Base-by-base conservation (phyloP, 345 rosid genomes). In the Zanthoxylum bungeanum region DNA sequence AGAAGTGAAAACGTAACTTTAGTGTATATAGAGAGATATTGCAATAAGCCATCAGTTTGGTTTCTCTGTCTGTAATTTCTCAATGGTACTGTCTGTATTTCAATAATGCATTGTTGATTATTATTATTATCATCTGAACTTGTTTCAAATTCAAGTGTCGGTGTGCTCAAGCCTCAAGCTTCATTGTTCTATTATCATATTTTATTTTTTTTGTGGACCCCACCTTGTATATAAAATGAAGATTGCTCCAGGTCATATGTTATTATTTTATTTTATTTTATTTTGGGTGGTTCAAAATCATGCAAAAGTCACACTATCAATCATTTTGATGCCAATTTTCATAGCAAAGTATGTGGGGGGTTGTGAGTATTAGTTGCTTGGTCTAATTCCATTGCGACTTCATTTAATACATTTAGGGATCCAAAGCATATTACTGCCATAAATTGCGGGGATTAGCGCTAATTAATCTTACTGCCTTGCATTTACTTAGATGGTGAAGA, bases 41-140 rank as follows among this genome's bases (percentile, higher is more conserved):
- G 71, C 51, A 75, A 78, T 81, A 82, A 73, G 47, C 58, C 68
- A 72, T 57, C 53, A 5, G 27, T 21, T 36, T 68, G 69, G 55
- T 73, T 60, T 33, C 22, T 34, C 72, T 49, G 57, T 16, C 22
- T 59, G 24, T 62, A 46, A 57, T 21, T 72, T 66, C 11, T 47
- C 14, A 22, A 31, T 24, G 39, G 4, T 9, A 21, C 17, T 42
- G 2, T 21, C 27, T 33, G 19, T 12, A 12, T 42, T 11, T n/a
- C n/a, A n/a, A n/a, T n/a, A 42, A 42, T 12, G 47, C 47, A 42
- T 42, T n/a, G n/a, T n/a, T n/a, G n/a, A n/a, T 42, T 12, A 12
- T 42, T 12, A 0, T 42, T 42, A 5, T 28, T 56, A 58, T 63
- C 39, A 66, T 50, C 31, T 47, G 30, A 61, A 30, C 52, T 37